Percentiles rank a stretch among this genome's conserved stretches.
Evolutionary conservation across 2,329 filamentous ascomycete species (phyloP).

Genomic region (Orbilia ellipsospora): DNA sequence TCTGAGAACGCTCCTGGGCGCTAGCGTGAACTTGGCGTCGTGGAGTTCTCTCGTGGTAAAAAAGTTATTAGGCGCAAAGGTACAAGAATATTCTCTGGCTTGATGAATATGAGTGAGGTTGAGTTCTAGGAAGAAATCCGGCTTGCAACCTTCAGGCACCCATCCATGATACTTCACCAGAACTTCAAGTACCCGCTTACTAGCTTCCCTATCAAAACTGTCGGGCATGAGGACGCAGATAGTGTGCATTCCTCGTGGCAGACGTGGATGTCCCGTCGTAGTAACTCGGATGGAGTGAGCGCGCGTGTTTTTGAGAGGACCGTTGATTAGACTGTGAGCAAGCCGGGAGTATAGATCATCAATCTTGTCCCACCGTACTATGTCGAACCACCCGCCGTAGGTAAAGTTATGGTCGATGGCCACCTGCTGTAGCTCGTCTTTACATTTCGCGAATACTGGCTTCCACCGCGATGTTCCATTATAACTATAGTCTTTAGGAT

Average conservation of each 20-base stretch:
- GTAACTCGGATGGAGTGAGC: conserved; percentile 22
- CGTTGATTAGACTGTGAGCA: conserved; percentile 20
- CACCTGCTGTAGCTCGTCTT: not conserved
- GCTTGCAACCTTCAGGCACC: conserved; percentile 15
- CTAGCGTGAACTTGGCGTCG: too few species aligned
- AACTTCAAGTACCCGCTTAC: conserved; percentile 25
- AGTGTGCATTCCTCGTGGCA: not conserved
- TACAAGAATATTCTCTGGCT: conserved; percentile 8
- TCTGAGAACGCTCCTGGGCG: too few species aligned
- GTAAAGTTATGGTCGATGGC: conserved; percentile 20
- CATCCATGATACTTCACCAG: conserved; percentile 22
- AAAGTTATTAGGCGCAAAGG: conserved; percentile 1
- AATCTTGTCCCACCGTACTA: not conserved
- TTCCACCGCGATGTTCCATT: not conserved
- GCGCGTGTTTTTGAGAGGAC: conserved; percentile 1
- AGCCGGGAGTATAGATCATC: conserved; percentile 22
- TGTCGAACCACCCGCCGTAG: conserved; percentile 29
- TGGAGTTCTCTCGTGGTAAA: too few species aligned
- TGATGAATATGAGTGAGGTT: conserved; percentile 28
- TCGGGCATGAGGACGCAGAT: conserved; percentile 9
- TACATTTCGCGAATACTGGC: not conserved
- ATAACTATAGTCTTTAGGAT: not conserved
- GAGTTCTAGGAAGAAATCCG: conserved; percentile 26
- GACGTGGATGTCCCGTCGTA: not conserved
- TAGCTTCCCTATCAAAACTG: conserved; percentile 18